Conservation (phyloP, 768 basidiomycete species). For the Agaricus subrufescens region DNA sequence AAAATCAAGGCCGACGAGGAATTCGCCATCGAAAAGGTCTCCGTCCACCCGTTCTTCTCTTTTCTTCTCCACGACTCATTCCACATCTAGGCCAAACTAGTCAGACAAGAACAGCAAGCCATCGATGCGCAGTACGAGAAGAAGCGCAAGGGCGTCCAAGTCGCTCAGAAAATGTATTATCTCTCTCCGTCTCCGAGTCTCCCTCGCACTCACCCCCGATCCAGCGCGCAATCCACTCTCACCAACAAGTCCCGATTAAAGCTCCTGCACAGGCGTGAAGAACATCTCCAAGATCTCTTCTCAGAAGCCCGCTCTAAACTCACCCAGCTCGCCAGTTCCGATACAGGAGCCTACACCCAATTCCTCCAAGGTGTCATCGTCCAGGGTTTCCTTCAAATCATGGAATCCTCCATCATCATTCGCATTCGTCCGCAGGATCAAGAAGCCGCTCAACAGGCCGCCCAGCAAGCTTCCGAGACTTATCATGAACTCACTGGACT, state of each 20-base stretch:
- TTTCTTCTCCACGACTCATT: background rate
- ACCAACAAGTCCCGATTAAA: conserved; percentile 94
- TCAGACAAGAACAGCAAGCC: conserved; percentile 91
- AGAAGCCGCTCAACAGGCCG: conserved; percentile 56
- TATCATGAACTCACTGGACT: conserved; percentile 81
- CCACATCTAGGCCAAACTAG: conserved; percentile 79
- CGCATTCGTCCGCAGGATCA: conserved; percentile 66
- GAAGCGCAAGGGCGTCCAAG: conserved; percentile 91
- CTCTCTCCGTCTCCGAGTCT: background rate
- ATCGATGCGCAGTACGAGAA: conserved; percentile 95
- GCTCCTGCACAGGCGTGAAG: conserved; percentile 87
- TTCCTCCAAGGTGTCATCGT: conserved; percentile 83
- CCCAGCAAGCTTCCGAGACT: conserved; percentile 52
- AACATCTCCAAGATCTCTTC: conserved; percentile 89
- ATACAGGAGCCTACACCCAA: conserved; percentile 68
- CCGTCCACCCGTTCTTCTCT: background rate
- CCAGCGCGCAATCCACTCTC: conserved; percentile 88
- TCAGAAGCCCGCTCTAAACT: conserved; percentile 54
- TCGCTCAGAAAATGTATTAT: conserved; percentile 92
- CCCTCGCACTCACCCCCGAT: conserved; percentile 1
- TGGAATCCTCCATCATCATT: conserved; percentile 71
- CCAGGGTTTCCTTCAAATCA: conserved; percentile 79
- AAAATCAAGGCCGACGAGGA: conserved; percentile 98
- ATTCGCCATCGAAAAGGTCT: conserved; percentile 96
- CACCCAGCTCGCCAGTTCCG: conserved; percentile 30